These are phyloP conservation scores for Raphanus sativus DNA, from an alignment of 345 rosid species.

Conservation along the genomic window DNA sequence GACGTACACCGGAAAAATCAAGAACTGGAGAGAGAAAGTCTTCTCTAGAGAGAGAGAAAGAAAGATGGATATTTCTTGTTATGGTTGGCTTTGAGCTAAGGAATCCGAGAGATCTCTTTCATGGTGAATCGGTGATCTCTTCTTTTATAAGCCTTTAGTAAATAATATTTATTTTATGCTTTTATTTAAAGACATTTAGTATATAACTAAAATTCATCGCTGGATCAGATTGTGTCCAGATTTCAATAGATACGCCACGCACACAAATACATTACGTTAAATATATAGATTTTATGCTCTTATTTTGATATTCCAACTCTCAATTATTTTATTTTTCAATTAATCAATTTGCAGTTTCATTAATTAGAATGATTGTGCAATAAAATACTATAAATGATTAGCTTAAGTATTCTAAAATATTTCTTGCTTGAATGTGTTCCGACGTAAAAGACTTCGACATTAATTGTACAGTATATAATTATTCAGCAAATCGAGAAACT, in stretches of 20 bases:
- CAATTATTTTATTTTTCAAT: neutral
- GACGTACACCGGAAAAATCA: neutral
- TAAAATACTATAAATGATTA: constrained; percentile 14
- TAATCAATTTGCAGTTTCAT: neutral
- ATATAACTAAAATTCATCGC: constrained; percentile 78
- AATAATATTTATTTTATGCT: neutral
- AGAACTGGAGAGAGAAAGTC: constrained; percentile 6
- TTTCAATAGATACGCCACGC: constrained; percentile 52
- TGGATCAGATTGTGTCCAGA: constrained; percentile 90
- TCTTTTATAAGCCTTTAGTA: constrained; percentile 17
- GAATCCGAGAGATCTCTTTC: constrained; percentile 44
- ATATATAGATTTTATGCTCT: constrained; percentile 62
- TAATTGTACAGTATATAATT: constrained; percentile 25
- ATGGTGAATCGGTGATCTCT: constrained; percentile 27
- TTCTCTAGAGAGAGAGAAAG: constrained; percentile 11
- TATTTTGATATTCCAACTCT: constrained; percentile 30
- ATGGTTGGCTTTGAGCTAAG: constrained; percentile 24
- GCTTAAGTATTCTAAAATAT: constrained; percentile 2
- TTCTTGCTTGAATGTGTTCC: constrained; percentile 30
- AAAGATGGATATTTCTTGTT: neutral
- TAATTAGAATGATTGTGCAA: constrained; percentile 32
- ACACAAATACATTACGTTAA: constrained; percentile 43
- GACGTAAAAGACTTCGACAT: constrained; percentile 32
- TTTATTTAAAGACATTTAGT: constrained; percentile 35
- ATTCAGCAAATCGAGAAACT: neutral